Percentiles rank a stretch among this genome's conserved stretches.
These are phyloP conservation scores for Colletotrichum melonis DNA, from an alignment of 2,329 filamentous ascomycete genomes.

Conservation along the genomic window DNA sequence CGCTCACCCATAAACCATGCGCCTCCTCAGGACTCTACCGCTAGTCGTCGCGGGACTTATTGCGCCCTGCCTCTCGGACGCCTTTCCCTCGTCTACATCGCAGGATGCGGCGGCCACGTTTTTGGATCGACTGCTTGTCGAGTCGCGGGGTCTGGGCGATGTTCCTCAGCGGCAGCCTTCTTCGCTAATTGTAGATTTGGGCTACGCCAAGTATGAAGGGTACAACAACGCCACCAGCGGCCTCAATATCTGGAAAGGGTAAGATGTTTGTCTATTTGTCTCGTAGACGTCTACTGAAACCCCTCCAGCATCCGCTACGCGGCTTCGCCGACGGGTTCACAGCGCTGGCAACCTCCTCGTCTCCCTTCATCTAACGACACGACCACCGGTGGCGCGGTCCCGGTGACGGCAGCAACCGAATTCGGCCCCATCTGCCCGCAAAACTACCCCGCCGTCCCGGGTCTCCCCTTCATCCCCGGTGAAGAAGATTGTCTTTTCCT, in stretches of 20 bases:
- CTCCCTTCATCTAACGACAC: constrained; percentile 41
- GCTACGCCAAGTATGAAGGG: constrained; percentile 58
- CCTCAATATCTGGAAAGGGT: constrained; percentile 60
- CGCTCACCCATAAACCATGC: not conserved
- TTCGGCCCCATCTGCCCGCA: constrained; percentile 50
- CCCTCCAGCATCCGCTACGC: constrained; percentile 55
- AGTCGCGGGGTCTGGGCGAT: not conserved
- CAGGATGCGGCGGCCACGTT: not conserved
- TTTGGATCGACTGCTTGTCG: not conserved
- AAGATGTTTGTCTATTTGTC: constrained; percentile 11
- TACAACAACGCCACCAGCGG: constrained; percentile 47
- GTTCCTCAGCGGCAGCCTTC: not conserved
- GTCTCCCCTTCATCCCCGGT: constrained; percentile 40
- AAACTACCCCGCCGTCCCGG: constrained; percentile 39
- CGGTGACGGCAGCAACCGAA: constrained; percentile 44
- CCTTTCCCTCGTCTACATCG: not conserved
- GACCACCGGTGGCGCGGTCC: constrained; percentile 27
- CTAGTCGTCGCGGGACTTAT: not conserved
- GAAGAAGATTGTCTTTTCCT: constrained; percentile 60
- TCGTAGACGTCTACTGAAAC: too few species aligned
- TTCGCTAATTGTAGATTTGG: constrained; percentile 50
- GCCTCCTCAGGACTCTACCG: not conserved
- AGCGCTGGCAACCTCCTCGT: constrained; percentile 57
- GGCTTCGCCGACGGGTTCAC: constrained; percentile 52
- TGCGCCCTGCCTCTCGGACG: not conserved